Evolutionary conservation across 768 basidiomycete species (phyloP).

Genomic region (Xerocomus brunneocitrinus): DNA sequence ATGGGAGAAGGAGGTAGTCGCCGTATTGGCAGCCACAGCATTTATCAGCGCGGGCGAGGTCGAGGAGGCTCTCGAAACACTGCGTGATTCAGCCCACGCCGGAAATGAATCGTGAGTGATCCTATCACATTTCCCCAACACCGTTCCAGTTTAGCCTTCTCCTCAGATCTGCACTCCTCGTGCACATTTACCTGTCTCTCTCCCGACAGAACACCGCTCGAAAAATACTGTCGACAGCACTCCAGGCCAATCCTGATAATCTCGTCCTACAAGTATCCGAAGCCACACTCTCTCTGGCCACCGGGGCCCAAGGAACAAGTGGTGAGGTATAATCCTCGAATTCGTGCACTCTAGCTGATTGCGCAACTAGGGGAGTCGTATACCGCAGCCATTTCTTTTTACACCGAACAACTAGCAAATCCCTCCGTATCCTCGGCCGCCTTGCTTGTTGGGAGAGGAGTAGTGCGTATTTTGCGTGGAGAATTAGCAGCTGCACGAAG

Average conservation of each 20-base stretch:
- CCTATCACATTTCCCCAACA: background rate
- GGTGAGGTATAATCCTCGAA: conserved; percentile 30
- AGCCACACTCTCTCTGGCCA: conserved; percentile 71
- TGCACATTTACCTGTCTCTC: conserved; percentile 89
- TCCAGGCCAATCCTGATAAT: conserved; percentile 86
- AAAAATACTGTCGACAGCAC: conserved; percentile 78
- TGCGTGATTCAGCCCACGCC: conserved; percentile 64
- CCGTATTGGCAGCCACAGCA: conserved; percentile 81
- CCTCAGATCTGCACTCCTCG: conserved; percentile 69
- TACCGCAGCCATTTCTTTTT: conserved; percentile 53
- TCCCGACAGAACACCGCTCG: conserved; percentile 83
- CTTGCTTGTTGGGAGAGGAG: conserved; percentile 73
- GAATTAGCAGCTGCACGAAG: conserved; percentile 74
- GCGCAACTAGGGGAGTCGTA: conserved; percentile 27
- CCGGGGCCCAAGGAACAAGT: conserved; percentile 64
- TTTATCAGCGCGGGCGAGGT: conserved; percentile 80
- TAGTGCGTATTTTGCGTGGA: conserved; percentile 72
- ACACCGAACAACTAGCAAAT: conserved; percentile 79
- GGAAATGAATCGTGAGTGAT: conserved; percentile 80
- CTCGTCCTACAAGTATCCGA: conserved; percentile 87
- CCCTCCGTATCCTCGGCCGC: conserved; percentile 72
- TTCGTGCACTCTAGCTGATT: background rate
- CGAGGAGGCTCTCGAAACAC: conserved; percentile 89
- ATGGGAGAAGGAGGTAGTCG: conserved; percentile 67
- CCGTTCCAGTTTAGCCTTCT: background rate